A percentile compares a stretch with the other conserved stretches of the same genome.
phyloP scores from a whole-genome alignment of 108 stramenopile genomes.

The Poteriospumella lacustris region DNA sequence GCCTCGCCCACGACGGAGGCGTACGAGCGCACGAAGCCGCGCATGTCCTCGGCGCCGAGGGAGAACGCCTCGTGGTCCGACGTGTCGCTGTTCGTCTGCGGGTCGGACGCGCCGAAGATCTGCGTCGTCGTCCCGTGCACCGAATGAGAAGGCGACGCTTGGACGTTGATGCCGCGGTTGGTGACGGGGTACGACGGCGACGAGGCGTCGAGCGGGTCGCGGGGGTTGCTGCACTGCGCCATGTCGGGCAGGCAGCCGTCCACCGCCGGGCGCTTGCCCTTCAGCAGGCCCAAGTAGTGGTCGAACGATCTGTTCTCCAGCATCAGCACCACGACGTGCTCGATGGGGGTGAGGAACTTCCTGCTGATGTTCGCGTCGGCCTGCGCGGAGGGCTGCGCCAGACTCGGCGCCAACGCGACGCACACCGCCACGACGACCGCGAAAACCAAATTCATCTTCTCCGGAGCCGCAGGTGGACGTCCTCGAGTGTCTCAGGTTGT shows the following conservation, averaged over 20 bases:
- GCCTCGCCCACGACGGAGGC: background rate
- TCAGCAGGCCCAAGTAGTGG: background rate
- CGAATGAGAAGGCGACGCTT: background rate
- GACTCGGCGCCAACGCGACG: no score
- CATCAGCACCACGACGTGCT: constrained; percentile 18
- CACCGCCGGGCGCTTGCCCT: background rate
- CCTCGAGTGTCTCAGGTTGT: no score
- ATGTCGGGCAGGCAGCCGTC: constrained; percentile 5
- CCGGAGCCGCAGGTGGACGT: no score
- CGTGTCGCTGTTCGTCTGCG: background rate
- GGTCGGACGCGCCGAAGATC: background rate
- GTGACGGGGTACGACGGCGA: background rate
- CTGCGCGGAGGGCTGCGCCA: no score
- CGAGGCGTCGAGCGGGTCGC: background rate
- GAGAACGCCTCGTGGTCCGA: background rate
- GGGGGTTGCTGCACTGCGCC: background rate
- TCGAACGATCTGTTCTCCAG: constrained; percentile 3
- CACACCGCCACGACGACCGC: no score
- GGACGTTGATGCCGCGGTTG: background rate
- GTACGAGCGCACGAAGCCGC: constrained; percentile 5
- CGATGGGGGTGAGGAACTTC: background rate
- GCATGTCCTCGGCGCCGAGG: no score
- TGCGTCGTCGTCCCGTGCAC: background rate
- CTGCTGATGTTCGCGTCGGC: no score
- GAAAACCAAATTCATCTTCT: no score